A percentile compares a stretch with the other conserved stretches of the same genome.
Conservation (phyloP, 164 flowering plant genomes). For the Dillenia suffruticosa region DNA sequence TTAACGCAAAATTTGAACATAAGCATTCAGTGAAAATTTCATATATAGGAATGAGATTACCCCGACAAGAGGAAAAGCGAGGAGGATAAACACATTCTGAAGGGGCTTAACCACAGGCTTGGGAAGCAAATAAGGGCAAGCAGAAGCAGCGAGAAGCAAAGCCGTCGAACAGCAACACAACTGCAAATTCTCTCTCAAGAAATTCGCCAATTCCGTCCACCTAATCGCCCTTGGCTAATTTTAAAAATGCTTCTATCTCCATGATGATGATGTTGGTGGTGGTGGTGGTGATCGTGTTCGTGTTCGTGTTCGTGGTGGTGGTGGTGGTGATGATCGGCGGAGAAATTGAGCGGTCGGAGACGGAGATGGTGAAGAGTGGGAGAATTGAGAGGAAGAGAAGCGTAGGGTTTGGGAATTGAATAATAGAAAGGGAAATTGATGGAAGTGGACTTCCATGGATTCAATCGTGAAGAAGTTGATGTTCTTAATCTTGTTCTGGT, state of each 20-base stretch:
- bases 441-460: too few relatives aligned
- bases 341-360: constrained; percentile 9
- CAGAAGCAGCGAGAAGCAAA: constrained; percentile 66
- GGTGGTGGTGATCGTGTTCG: constrained; percentile 24
- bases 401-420: not conserved
- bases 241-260: constrained; percentile 34
- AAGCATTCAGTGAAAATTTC: too few relatives aligned
- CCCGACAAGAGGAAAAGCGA: constrained; percentile 92
- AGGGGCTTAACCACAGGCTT: constrained; percentile 45
- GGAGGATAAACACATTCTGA: constrained; percentile 48
- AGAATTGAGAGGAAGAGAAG: constrained; percentile 6
- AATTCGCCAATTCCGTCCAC: constrained; percentile 70
- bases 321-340: constrained; percentile 16
- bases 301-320: constrained; percentile 21
- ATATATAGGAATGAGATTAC: constrained; percentile 25
- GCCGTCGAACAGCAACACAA: constrained; percentile 73
- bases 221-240: constrained; percentile 53
- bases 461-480: too few relatives aligned
- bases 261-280: constrained; percentile 27
- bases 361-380: constrained; percentile 6
- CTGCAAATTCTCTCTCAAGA: constrained; percentile 76
- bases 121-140: constrained; percentile 67
- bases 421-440: too few relatives aligned
- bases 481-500: too few relatives aligned
- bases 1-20: too few relatives aligned